A percentile compares a stretch with the other conserved stretches of the same genome.
These are phyloP conservation scores for Boletus edulis DNA, from an alignment of 768 basidiomycete genomes.

Conservation along the genomic window DNA sequence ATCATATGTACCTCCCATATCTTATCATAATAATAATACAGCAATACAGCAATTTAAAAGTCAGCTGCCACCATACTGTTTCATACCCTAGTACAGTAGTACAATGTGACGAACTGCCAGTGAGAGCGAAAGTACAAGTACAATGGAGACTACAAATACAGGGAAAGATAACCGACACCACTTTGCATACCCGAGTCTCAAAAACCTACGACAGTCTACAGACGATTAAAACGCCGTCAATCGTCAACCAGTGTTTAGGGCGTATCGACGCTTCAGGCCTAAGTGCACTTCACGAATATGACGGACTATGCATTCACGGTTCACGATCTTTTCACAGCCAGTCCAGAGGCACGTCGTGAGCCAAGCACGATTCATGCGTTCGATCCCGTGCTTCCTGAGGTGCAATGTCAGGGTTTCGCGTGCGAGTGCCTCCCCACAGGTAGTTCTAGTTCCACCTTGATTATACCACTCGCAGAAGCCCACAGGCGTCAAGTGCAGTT, in stretches of 20 bases:
- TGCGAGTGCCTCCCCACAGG: slow-evolving; percentile 3
- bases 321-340: slow-evolving; percentile 7
- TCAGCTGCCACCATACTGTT: no score
- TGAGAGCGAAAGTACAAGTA: neutral
- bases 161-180: neutral
- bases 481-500: neutral
- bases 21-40: no score
- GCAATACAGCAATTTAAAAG: no score
- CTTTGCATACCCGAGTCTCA: no score
- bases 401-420: slow-evolving; percentile 1
- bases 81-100: no score
- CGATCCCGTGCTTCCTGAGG: slow-evolving; percentile 15
- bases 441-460: neutral
- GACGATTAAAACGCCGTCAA: no score
- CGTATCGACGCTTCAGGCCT: slow-evolving; percentile 6
- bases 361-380: neutral
- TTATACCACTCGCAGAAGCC: slow-evolving; percentile 8
- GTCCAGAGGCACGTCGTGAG: slow-evolving; percentile 6
- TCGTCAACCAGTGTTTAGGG: no score
- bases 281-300: slow-evolving; percentile 18
- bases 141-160: neutral
- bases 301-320: slow-evolving; percentile 20
- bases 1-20: no score
- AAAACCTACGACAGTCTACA: no score
- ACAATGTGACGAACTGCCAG: no score